Evolutionary conservation across 768 basidiomycete genomes (phyloP), one percentile per base, ranked within the genome.

Genomic region (Agaricus sinodeliciosus): DNA sequence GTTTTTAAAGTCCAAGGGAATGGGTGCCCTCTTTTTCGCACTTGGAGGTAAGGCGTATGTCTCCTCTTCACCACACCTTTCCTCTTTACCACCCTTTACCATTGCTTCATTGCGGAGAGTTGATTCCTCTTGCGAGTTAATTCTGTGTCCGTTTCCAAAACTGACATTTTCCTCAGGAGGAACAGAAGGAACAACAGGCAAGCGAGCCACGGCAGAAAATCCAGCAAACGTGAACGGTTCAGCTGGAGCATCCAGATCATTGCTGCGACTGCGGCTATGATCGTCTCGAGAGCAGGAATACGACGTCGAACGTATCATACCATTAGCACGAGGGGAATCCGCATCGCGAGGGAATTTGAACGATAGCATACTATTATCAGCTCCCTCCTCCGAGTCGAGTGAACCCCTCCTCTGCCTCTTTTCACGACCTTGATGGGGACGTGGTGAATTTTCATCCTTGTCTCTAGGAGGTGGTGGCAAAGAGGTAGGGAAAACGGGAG

Each of bases 1-100:
- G 43, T 76, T 74, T 53, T 73, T 77, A 72, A 90, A 93, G 65
- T 91, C 88, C 45, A 81, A 63, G 12, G 87, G 88, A 53, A 90
- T 83, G 9, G 87, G 90, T 5, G 87, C 80, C 41, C 86, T 84
- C 63, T 81, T 86, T 34, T 73, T 43, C 27, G 60, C 57, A 72
- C 76, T 26, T 59, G 59, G 36, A 51, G 42, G 25, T 11, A 28
- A 42, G 13, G 18, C 39, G 19, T 58, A 58, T 16, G 59, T 55
- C 11, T 58, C 59, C 35, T 47, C 57, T 1, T 40, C 51, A 16
- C 52, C n/a, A n/a, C n/a, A n/a, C n/a, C n/a, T n/a, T n/a, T n/a
- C 55, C 3, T 22, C 22, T 22, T 22, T 22, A 22, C 22, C 22
- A 22, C n/a, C 35, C 44, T 47, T 51, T 15, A 18, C 54, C 12